A percentile compares a stretch with the other conserved stretches of the same genome.
Conservation (phyloP, 768 basidiomycete genomes). For the Amylocystis lapponica region DNA sequence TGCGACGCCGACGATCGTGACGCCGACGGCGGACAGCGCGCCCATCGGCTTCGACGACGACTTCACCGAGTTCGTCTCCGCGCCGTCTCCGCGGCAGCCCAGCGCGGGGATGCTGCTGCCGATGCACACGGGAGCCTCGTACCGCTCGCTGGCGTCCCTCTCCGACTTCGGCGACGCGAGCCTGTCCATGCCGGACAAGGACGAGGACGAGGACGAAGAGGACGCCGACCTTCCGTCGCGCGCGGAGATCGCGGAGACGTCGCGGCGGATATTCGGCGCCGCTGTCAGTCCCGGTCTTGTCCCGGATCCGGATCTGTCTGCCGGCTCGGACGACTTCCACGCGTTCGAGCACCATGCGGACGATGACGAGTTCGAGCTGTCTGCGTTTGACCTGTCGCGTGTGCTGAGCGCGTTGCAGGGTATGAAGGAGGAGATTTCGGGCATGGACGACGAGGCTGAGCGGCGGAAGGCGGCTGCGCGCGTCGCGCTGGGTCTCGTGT, state of each 20-base stretch:
- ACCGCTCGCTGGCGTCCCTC: slow-evolving; percentile 51
- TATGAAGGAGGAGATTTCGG: slow-evolving; percentile 70
- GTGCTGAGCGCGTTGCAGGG: slow-evolving; percentile 58
- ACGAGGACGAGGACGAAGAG: slow-evolving; percentile 1
- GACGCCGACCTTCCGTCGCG: slow-evolving; percentile 23
- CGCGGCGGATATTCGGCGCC: slow-evolving; percentile 25
- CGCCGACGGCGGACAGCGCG: slow-evolving; percentile 7
- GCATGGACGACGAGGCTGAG: slow-evolving; percentile 57
- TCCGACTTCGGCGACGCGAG: slow-evolving; percentile 47
- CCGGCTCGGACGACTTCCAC: slow-evolving; percentile 9
- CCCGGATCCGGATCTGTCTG: background rate
- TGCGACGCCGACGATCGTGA: slow-evolving; percentile 16
- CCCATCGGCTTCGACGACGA: slow-evolving; percentile 60
- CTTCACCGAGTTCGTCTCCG: slow-evolving; percentile 70
- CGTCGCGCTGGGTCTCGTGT: slow-evolving; percentile 68
- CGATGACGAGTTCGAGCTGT: slow-evolving; percentile 20
- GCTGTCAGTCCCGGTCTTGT: slow-evolving; percentile 1
- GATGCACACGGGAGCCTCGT: slow-evolving; percentile 29
- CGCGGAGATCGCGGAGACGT: slow-evolving; percentile 26
- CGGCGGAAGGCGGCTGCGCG: slow-evolving; percentile 62
- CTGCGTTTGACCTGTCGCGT: slow-evolving; percentile 53
- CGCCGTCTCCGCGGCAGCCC: slow-evolving; percentile 26
- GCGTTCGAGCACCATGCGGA: slow-evolving; percentile 9
- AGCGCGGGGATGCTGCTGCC: slow-evolving; percentile 15
- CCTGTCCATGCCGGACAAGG: background rate